Evolutionary conservation across 331 rosid species (phyloP), one percentile per base, ranked within the genome.

Genomic region (Stylosanthes scabra): DNA sequence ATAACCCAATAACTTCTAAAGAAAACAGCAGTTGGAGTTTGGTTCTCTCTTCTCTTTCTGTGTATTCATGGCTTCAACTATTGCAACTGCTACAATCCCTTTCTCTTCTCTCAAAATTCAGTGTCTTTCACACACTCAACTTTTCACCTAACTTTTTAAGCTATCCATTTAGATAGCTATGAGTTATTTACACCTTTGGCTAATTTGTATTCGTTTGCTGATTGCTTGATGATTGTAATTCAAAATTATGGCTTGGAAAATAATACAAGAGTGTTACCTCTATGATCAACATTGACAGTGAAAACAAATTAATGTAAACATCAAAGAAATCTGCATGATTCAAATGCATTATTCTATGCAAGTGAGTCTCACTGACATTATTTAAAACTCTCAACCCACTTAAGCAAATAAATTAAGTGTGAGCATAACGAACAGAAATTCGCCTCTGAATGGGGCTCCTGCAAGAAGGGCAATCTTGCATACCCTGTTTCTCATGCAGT

Each of bases 381-480:
- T 83, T 74, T 41, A 49, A 75, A 78, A 74, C 14, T 14, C 83
- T 82, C 79, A 75, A 77, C 78, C 78, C 84, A 78, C 61, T 68
- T 66, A 67, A 65, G 47, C 15, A 66, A 76, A 44, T 31, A 59
- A 54, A 63, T 71, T 83, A 90, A 59, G 87, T 57, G 55, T 73
- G 84, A 62, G 86, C 81, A 76, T 80, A 89, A 66, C 88, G 87
- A 14, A 86, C 93, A 41, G 93, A 80, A 56, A 93, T 82, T 31
- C 98, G 97, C 86, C 81, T 76, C 77, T 89, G 89, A 76, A 90
- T 90, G 62, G 88, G 92, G 84, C 92, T 87, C 87, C 97, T 82
- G 79, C 98, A 93, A 62, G 96, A 90, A 62, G 97, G 98, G 66
- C 99, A 91, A 11, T 91, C 97, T 75, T 88, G 87, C 99, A 91